Evolutionary conservation across 2,329 filamentous ascomycete genomes (phyloP).

Genomic region (Penicillium sclerotigenum): DNA sequence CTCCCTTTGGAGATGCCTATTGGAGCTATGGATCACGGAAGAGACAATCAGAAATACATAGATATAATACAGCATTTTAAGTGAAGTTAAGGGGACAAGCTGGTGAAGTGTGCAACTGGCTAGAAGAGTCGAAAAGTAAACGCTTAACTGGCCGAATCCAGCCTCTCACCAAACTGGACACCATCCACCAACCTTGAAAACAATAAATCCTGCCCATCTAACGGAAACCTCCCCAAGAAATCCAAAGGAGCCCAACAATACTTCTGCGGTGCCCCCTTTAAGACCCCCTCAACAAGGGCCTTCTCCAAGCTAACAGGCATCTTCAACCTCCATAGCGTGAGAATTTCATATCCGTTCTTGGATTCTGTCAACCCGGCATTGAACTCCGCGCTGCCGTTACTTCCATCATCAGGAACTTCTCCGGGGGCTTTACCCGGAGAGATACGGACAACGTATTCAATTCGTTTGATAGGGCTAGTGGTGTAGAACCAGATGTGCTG

Average conservation of each 20-base stretch:
- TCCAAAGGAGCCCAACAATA: conserved; percentile 30
- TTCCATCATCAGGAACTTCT: conserved; percentile 46
- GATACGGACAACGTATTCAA: conserved; percentile 60
- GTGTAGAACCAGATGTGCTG: conserved; percentile 63
- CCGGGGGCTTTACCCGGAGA: conserved; percentile 48
- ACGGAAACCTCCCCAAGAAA: conserved; percentile 4
- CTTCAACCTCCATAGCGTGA: conserved; percentile 61
- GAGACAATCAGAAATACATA: too few species aligned
- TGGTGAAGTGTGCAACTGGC: background rate
- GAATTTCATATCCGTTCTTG: conserved; percentile 53
- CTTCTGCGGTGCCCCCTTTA: conserved; percentile 50
- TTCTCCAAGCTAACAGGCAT: conserved; percentile 53
- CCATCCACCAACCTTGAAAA: background rate
- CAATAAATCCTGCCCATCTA: conserved; percentile 5
- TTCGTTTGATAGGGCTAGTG: conserved; percentile 45
- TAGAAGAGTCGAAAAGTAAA: background rate
- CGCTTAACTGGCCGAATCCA: background rate
- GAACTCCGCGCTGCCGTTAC: conserved; percentile 54
- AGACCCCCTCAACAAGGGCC: conserved; percentile 56
- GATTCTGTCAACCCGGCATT: conserved; percentile 41
- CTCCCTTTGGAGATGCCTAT: background rate
- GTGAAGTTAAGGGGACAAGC: background rate
- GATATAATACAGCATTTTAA: background rate
- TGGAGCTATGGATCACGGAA: too few species aligned
- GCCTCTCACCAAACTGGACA: background rate